Percentiles rank a stretch among this genome's conserved stretches.
These are phyloP conservation scores for Adansonia madagascariensis DNA, from an alignment of 441 rosid genomes.

Conservation along the genomic window DNA sequence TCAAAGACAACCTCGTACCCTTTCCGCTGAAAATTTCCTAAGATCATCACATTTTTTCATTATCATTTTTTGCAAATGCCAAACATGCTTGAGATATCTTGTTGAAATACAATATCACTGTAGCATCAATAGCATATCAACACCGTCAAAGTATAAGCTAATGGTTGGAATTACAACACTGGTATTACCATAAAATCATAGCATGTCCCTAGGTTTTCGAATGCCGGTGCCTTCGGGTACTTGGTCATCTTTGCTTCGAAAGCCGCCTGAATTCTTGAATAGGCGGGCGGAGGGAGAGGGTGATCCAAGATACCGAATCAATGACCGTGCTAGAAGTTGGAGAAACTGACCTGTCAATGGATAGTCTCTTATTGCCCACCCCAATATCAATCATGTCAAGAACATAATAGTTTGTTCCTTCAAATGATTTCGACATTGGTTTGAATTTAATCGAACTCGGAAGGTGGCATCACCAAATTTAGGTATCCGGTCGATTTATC, in stretches of 20 bases:
- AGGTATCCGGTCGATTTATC: neutral
- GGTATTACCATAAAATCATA: neutral
- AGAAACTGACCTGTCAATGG: slow-evolving; percentile 4
- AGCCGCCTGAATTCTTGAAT: neutral
- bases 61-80: neutral
- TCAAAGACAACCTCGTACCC: slow-evolving; percentile 13
- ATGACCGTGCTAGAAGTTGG: neutral
- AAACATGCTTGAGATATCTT: slow-evolving; percentile 13
- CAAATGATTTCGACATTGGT: neutral
- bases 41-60: neutral
- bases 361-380: neutral
- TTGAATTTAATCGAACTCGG: neutral
- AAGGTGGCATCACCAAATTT: neutral
- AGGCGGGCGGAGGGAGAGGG: slow-evolving; percentile 15
- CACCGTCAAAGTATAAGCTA: slow-evolving; percentile 9
- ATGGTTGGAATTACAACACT: neutral
- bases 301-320: slow-evolving; percentile 13
- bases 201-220: slow-evolving; percentile 5
- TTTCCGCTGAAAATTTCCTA: slow-evolving; percentile 13
- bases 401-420: neutral
- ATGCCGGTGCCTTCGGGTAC: neutral
- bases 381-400: neutral
- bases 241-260: neutral
- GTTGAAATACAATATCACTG: slow-evolving; percentile 8
- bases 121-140: slow-evolving; percentile 8